A percentile compares a stretch with the other conserved stretches of the same genome.
phyloP scores from a whole-genome alignment of 352 stramenopile genomes.

The Phytophthora boehmeriae region DNA sequence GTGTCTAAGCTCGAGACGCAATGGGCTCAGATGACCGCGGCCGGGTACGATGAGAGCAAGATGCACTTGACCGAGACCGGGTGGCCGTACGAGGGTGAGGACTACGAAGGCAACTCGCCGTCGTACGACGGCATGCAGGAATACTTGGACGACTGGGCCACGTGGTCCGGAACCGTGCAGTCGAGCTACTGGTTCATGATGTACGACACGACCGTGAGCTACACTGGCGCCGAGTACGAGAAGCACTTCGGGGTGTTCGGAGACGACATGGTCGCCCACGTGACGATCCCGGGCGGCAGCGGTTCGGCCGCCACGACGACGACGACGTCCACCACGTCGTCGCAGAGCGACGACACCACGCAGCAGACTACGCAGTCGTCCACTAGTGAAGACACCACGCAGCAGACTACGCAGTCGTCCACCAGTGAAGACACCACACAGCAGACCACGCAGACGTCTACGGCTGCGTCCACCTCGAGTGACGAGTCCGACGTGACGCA shows the following conservation, averaged over 20 bases:
- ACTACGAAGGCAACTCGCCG: slow-evolving; percentile 43
- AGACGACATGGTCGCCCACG: slow-evolving; percentile 48
- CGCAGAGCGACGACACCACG: slow-evolving; percentile 19
- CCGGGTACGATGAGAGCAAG: slow-evolving; percentile 44
- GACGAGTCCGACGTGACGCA: background rate
- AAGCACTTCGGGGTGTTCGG: slow-evolving; percentile 59
- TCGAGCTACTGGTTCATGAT: slow-evolving; percentile 67
- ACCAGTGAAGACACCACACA: slow-evolving; percentile 24
- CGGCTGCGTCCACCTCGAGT: background rate
- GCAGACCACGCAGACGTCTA: slow-evolving; percentile 22
- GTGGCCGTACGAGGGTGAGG: slow-evolving; percentile 51
- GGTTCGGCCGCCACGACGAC: slow-evolving; percentile 22
- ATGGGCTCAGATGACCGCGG: slow-evolving; percentile 40
- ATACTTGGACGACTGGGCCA: slow-evolving; percentile 51
- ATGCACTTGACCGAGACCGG: slow-evolving; percentile 61
- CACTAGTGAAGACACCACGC: slow-evolving; percentile 1
- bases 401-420: slow-evolving; percentile 14
- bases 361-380: slow-evolving; percentile 17
- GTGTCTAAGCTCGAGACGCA: slow-evolving; percentile 59
- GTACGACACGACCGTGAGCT: slow-evolving; percentile 56
- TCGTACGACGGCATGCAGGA: slow-evolving; percentile 47
- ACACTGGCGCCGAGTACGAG: slow-evolving; percentile 55
- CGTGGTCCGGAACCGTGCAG: slow-evolving; percentile 36
- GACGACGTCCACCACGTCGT: slow-evolving; percentile 17
- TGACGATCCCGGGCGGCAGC: slow-evolving; percentile 37